Conservation (phyloP, 768 basidiomycete species). For the Exidia glandulosa region DNA sequence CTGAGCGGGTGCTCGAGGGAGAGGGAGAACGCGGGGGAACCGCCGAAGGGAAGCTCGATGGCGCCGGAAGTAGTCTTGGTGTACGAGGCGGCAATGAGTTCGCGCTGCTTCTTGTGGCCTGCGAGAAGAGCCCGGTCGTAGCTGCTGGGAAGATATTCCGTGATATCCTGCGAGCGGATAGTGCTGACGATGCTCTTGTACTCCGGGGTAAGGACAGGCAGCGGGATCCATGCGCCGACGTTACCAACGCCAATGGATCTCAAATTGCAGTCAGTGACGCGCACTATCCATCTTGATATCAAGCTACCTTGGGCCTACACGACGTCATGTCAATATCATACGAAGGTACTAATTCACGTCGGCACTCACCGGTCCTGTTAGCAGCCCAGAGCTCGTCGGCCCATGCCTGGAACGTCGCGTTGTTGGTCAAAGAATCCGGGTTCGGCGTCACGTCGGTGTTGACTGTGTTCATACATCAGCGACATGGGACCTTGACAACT, state of each 20-base stretch:
- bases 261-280: neutral
- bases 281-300: too few relatives aligned
- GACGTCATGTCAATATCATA: too few relatives aligned
- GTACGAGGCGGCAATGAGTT: neutral
- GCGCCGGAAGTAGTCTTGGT: neutral
- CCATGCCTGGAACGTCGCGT: neutral
- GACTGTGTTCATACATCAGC: constrained; percentile 9
- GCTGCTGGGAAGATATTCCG: neutral
- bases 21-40: neutral
- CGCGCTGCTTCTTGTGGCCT: neutral
- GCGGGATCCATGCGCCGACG: neutral
- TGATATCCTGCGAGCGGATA: neutral
- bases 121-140: neutral
- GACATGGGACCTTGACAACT: neutral
- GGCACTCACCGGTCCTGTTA: neutral
- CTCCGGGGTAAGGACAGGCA: neutral
- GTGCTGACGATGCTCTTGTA: neutral
- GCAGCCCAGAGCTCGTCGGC: neutral
- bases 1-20: constrained; percentile 4
- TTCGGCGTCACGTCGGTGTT: neutral
- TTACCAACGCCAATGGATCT: neutral
- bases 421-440: neutral
- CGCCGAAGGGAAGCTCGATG: neutral
- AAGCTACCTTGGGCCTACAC: too few relatives aligned
- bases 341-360: too few relatives aligned